Percentiles rank a stretch among this genome's conserved stretches.
These are phyloP conservation scores for Zymoseptoria pseudotritici DNA, from an alignment of 2,329 filamentous ascomycete species.

Conservation along the genomic window DNA sequence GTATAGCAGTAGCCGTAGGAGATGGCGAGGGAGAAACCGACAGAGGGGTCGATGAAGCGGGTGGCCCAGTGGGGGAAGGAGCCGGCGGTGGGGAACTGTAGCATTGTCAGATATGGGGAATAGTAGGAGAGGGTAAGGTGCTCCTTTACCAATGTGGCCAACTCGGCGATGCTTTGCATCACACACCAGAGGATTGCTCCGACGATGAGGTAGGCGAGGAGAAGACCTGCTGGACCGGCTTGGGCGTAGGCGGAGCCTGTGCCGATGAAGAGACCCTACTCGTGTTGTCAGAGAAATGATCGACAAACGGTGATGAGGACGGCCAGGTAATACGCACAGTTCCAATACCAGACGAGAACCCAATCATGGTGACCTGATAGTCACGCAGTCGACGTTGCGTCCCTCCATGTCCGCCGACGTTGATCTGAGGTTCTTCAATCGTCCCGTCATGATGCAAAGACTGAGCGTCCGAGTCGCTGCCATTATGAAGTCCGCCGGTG, in stretches of 20 bases:
- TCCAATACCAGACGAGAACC: slow-evolving; percentile 31
- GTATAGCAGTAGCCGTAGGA: too few species aligned
- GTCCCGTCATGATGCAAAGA: background rate
- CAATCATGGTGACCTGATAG: slow-evolving; percentile 19
- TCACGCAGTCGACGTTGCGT: slow-evolving; percentile 15
- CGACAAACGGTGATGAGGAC: too few species aligned
- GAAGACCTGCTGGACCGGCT: slow-evolving; percentile 41
- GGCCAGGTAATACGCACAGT: slow-evolving; percentile 28
- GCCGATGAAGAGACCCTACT: slow-evolving; percentile 41
- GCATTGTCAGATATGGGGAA: slow-evolving; percentile 13
- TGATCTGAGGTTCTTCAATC: slow-evolving; percentile 1
- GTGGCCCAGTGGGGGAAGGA: too few species aligned
- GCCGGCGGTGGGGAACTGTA: slow-evolving; percentile 17
- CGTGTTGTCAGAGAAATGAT: too few species aligned
- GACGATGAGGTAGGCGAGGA: slow-evolving; percentile 38
- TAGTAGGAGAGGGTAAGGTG: background rate
- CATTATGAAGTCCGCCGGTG: too few species aligned
- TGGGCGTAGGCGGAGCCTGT: slow-evolving; percentile 40
- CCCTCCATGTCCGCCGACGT: slow-evolving; percentile 14
- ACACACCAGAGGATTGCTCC: slow-evolving; percentile 27
- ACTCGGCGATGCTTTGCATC: slow-evolving; percentile 26
- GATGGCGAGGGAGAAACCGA: too few species aligned
- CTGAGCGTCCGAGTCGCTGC: too few species aligned
- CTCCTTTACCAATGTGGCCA: slow-evolving; percentile 16
- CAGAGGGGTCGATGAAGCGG: too few species aligned